Evolutionary conservation across 106 monocot genomes (phyloP).

Genomic region (Amphibolis antarctica): DNA sequence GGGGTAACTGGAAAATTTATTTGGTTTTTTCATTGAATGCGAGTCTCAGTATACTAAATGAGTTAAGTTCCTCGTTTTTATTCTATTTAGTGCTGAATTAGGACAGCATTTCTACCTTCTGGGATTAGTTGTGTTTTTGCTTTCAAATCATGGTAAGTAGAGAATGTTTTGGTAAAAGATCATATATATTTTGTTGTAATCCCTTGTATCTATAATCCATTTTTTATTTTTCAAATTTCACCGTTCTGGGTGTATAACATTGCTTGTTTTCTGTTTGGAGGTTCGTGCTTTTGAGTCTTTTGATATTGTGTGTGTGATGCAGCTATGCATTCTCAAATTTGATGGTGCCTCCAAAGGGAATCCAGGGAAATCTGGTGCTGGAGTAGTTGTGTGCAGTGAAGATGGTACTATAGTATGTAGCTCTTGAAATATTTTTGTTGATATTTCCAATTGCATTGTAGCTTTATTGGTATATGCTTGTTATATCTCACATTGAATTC

Average conservation of each 20-base stretch:
- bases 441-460: not conserved
- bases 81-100: no score
- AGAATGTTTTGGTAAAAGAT: no score
- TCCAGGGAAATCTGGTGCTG: slow-evolving; percentile 68
- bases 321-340: slow-evolving; percentile 57
- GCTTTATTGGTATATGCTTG: not conserved
- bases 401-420: slow-evolving; percentile 54
- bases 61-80: no score
- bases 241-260: not conserved
- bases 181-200: no score
- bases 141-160: no score
- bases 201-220: no score
- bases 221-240: no score
- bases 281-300: not conserved
- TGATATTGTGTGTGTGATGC: slow-evolving; percentile 10
- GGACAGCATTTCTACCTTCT: no score
- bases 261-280: not conserved
- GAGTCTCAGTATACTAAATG: no score
- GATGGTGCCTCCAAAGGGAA: slow-evolving; percentile 79
- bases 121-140: no score
- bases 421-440: not conserved
- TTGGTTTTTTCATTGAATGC: no score
- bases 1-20: no score
- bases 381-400: slow-evolving; percentile 37
- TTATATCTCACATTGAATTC: not conserved